Evolutionary conservation across 2,329 filamentous ascomycete species (phyloP).

Genomic region (Cladosporium sp.): DNA sequence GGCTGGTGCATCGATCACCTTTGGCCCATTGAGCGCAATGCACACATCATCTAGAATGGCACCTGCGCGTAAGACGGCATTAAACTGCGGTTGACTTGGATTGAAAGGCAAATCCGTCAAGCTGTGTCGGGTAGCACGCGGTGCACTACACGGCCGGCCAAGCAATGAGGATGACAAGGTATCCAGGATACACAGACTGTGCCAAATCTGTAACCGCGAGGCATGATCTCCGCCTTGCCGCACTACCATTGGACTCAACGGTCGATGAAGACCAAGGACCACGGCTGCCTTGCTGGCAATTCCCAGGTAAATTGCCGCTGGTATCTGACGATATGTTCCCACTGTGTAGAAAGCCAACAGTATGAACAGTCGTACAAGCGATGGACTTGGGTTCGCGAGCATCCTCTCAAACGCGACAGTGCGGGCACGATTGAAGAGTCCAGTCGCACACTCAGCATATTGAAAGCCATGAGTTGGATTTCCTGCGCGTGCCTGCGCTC

Average conservation of each 20-base stretch:
- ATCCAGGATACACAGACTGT: conserved; percentile 4
- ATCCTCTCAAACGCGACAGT: conserved; percentile 1
- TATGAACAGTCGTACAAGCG: neutral
- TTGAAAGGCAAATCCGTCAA: neutral
- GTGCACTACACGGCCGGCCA: neutral
- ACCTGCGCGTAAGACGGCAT: neutral
- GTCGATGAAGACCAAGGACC: neutral
- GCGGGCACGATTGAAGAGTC: neutral
- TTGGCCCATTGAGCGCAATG: neutral
- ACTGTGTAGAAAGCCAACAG: neutral
- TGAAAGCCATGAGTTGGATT: neutral
- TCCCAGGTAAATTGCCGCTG: conserved; percentile 1
- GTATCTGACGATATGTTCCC: neutral
- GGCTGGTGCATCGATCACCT: neutral
- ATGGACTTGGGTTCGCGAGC: conserved; percentile 1
- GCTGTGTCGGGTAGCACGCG: neutral
- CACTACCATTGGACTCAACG: neutral
- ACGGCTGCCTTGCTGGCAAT: conserved; percentile 2
- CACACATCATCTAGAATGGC: conserved; percentile 3
- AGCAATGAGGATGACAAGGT: neutral
- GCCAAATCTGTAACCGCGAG: neutral
- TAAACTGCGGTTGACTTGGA: conserved; percentile 2
- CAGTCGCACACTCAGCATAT: neutral
- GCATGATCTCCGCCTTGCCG: conserved; percentile 1
- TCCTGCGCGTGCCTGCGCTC: conserved; percentile 1